Evolutionary conservation across 202 grass and related monocot species (phyloP).

Genomic region (Sporobolus alterniflorus): DNA sequence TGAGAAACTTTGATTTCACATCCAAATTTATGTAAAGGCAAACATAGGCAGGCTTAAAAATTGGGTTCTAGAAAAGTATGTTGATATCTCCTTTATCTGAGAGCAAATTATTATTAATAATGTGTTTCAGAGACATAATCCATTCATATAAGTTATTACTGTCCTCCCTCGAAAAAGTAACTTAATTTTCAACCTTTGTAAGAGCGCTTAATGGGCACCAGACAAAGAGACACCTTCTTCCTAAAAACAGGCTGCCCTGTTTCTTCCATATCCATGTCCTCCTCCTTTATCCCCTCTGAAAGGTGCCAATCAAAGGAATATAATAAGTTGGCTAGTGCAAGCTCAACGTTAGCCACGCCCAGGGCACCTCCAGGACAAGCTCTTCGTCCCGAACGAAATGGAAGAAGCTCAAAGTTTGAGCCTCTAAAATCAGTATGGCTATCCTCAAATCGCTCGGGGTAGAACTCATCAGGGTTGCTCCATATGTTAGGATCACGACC

Average conservation of each 20-base stretch:
- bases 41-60: no score
- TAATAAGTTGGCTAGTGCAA: constrained; percentile 45
- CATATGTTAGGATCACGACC: constrained; percentile 38
- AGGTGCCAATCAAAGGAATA: constrained; percentile 58
- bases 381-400: constrained; percentile 48
- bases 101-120: no score
- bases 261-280: constrained; percentile 56
- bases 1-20: no score
- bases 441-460: constrained; percentile 34
- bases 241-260: background rate
- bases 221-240: constrained; percentile 40
- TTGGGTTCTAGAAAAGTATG: no score
- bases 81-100: no score
- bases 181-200: no score
- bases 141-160: no score
- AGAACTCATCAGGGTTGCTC: constrained; percentile 41
- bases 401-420: constrained; percentile 44
- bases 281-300: constrained; percentile 28
- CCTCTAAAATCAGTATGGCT: constrained; percentile 42
- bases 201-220: constrained; percentile 21
- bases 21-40: no score
- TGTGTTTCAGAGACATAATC: no score
- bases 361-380: constrained; percentile 50
- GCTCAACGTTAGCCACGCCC: constrained; percentile 13
- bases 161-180: no score